Evolutionary conservation across 1,139 yeast genomes (phyloP), one percentile per base, ranked within the genome.

Genomic region (Saccharomycopsis crataegensis): DNA sequence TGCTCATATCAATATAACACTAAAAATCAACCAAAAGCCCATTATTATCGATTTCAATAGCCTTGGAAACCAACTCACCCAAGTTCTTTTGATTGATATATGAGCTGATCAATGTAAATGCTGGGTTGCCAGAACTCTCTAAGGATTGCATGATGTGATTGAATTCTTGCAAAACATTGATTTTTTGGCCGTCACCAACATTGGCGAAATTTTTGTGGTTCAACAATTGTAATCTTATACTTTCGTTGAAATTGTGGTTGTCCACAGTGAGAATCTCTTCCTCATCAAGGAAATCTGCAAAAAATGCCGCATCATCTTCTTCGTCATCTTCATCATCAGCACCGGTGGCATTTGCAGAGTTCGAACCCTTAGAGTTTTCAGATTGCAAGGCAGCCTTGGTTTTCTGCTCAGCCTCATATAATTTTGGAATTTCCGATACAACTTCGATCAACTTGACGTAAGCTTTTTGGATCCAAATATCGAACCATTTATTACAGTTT

Each of bases 241-340:
- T 48, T 6, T 63, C 67, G 8, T 54, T 58, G 45, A 64, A 62
- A 16, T 43, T 44, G 40, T 36, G 46, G 16, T 45, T 34, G 17
- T 45, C 50, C 11, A 42, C 8, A 2, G 9, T 45, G 11, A 45
- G 36, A 3, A 17, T 16, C 14, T 51, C 48, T 22, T 44, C 48
- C 14, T 37, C 49, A 22, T 22, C 43, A 12, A 48, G 46, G 49
- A 14, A 44, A 17, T 31, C 49, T 6, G 22, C 50, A 16, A 16
- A 38, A 28, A 46, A 17, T 14, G 14, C 52, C 45, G 31, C 16
- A 1, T 9, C 41, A 43, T 37, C 49, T 6, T 51, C 50, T 6
- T 51, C 51, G 31, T 50, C 53, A 6, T 38, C 38, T 22, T 43
- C 43, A 16, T 48, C n/a, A 17, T 16, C 42, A 17, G 17, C 28